Evolutionary conservation across 345 rosid genomes (phyloP).

Genomic region (Punica granatum): DNA sequence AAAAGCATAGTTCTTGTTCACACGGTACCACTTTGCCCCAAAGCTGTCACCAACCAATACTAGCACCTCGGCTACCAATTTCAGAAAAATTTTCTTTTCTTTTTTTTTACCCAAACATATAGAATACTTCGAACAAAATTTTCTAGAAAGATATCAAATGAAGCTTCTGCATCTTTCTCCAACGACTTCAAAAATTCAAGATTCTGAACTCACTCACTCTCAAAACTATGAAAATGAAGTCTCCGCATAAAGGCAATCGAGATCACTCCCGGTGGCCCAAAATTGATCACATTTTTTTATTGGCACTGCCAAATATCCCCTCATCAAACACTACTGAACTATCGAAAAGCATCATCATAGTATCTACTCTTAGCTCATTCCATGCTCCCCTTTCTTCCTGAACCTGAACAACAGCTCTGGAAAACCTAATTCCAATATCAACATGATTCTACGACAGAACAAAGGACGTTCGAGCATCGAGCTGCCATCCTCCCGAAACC

Average conservation of each 20-base stretch:
- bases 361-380: background rate
- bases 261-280: background rate
- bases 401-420: background rate
- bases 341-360: background rate
- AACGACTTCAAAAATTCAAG: too few relatives aligned
- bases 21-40: too few relatives aligned
- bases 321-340: background rate
- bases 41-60: too few relatives aligned
- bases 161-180: background rate
- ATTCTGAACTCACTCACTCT: too few relatives aligned
- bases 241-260: background rate
- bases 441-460: too few relatives aligned
- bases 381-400: background rate
- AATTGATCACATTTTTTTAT: background rate
- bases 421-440: background rate
- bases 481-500: background rate
- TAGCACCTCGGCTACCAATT: background rate
- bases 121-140: background rate
- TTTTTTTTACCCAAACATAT: background rate
- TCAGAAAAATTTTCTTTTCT: too few relatives aligned
- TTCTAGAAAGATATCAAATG: background rate
- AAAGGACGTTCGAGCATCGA: background rate
- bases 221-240: too few relatives aligned
- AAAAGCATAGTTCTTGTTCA: background rate
- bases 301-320: background rate